These are phyloP conservation scores for Plasmodium coatneyi DNA, from an alignment of 169 alveolate species.

Conservation along the genomic window DNA sequence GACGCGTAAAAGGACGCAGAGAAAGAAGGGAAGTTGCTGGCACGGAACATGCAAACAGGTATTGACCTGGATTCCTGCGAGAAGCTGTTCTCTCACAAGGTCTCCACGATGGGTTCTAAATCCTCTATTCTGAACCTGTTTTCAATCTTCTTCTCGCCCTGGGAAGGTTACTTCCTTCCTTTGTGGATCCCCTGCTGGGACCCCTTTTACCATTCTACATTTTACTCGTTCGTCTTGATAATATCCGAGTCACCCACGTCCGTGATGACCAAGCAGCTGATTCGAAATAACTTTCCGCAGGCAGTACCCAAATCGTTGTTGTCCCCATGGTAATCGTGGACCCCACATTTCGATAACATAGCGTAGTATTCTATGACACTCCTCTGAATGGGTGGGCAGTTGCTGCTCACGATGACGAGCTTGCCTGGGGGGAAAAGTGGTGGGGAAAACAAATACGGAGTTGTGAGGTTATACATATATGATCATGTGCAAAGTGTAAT, in stretches of 20 bases:
- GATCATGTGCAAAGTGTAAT: not conserved
- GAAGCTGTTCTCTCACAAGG: too few relatives aligned
- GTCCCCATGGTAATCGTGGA: slow-evolving; percentile 95
- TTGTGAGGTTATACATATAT: too few relatives aligned
- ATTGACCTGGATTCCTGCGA: not conserved
- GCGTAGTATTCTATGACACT: slow-evolving; percentile 98
- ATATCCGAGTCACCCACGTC: slow-evolving; percentile 99
- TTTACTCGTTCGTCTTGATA: slow-evolving; percentile 90
- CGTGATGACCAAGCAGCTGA: slow-evolving; percentile 94
- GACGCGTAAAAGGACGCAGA: not conserved
- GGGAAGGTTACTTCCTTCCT: not conserved
- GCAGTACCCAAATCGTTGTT: slow-evolving; percentile 97
- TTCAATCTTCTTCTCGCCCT: not conserved
- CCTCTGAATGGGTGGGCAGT: slow-evolving; percentile 98
- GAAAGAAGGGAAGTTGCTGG: not conserved
- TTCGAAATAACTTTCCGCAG: slow-evolving; percentile 97
- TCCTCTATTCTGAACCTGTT: not conserved
- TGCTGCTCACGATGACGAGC: slow-evolving; percentile 95
- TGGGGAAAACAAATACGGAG: not conserved
- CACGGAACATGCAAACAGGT: not conserved
- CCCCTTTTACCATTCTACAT: slow-evolving; percentile 21
- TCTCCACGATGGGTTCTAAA: not conserved
- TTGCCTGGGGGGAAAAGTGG: slow-evolving; percentile 79
- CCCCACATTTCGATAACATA: slow-evolving; percentile 96
- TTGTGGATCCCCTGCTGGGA: not conserved